Percentiles rank a stretch among this genome's conserved stretches.
These are phyloP conservation scores for Cryphonectria nitschkei DNA, from an alignment of 2,329 filamentous ascomycete species.

Conservation along the genomic window DNA sequence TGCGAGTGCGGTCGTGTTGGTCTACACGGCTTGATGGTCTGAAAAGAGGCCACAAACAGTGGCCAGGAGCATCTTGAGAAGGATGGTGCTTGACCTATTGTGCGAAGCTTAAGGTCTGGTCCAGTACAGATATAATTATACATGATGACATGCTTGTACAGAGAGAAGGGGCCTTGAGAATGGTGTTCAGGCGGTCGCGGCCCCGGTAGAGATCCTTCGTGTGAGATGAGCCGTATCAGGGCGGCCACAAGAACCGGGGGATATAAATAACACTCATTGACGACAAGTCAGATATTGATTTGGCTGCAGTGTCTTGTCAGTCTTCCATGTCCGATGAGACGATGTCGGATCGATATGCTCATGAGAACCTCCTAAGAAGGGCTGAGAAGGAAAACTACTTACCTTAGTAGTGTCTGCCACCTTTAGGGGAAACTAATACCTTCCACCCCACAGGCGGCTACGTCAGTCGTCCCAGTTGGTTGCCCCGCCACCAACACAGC, in stretches of 20 bases:
- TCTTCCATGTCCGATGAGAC: not conserved
- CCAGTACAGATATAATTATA: not conserved
- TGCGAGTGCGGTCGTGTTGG: not conserved
- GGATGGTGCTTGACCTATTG: not conserved
- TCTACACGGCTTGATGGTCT: not conserved
- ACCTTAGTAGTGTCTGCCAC: not conserved
- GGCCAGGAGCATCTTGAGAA: not conserved
- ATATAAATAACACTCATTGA: not conserved
- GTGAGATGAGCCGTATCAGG: conserved; percentile 2
- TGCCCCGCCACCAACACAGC: not conserved
- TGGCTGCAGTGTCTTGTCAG: not conserved
- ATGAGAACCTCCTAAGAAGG: too few species aligned
- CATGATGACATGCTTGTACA: not conserved
- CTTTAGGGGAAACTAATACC: too few species aligned
- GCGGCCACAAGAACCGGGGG: not conserved
- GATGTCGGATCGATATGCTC: too few species aligned
- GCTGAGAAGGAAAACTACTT: not conserved
- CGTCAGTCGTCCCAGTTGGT: not conserved
- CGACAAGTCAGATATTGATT: not conserved
- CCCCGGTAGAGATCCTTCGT: not conserved
- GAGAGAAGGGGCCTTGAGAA: not conserved
- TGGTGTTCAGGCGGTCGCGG: not conserved
- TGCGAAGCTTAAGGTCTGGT: not conserved
- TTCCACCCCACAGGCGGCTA: not conserved
- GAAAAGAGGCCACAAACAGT: not conserved